Evolutionary conservation across 1,139 yeast genomes (phyloP).

Genomic region (Oligophagozyma castellii): DNA sequence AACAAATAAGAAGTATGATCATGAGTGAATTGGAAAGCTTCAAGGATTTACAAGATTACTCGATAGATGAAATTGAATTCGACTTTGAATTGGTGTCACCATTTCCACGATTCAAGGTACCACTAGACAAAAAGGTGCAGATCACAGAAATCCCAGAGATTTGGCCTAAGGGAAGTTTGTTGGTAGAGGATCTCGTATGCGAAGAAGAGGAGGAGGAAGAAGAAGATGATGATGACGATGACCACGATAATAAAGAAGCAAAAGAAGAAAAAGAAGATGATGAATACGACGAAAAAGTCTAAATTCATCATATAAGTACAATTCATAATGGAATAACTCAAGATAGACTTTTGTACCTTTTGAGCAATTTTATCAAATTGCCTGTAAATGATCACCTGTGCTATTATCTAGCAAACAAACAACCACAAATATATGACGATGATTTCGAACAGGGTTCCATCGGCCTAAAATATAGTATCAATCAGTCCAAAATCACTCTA

Average conservation of each 20-base stretch:
- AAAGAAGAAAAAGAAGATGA: too few species aligned
- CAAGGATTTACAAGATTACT: slow-evolving; percentile 13
- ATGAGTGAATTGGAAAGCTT: slow-evolving; percentile 11
- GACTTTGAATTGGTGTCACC: slow-evolving; percentile 41
- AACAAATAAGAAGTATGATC: slow-evolving; percentile 7
- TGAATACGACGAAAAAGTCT: too few species aligned
- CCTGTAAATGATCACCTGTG: too few species aligned
- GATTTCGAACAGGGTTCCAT: too few species aligned
- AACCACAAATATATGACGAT: too few species aligned
- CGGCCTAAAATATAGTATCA: too few species aligned
- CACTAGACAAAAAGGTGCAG: slow-evolving; percentile 15
- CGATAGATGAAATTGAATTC: slow-evolving; percentile 27
- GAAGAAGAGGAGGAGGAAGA: slow-evolving; percentile 26
- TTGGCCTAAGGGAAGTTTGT: slow-evolving; percentile 50
- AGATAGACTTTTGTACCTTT: too few species aligned
- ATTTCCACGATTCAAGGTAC: slow-evolving; percentile 39
- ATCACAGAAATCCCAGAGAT: slow-evolving; percentile 32
- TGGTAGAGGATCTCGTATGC: slow-evolving; percentile 33
- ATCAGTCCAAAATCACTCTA: too few species aligned
- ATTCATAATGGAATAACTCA: too few species aligned
- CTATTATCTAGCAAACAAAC: too few species aligned
- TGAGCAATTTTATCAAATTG: too few species aligned
- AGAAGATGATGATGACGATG: slow-evolving; percentile 9
- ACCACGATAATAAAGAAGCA: neutral
- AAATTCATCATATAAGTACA: too few species aligned